Conservation (phyloP, 2,329 filamentous ascomycete genomes). For the Colletotrichum lentis region DNA sequence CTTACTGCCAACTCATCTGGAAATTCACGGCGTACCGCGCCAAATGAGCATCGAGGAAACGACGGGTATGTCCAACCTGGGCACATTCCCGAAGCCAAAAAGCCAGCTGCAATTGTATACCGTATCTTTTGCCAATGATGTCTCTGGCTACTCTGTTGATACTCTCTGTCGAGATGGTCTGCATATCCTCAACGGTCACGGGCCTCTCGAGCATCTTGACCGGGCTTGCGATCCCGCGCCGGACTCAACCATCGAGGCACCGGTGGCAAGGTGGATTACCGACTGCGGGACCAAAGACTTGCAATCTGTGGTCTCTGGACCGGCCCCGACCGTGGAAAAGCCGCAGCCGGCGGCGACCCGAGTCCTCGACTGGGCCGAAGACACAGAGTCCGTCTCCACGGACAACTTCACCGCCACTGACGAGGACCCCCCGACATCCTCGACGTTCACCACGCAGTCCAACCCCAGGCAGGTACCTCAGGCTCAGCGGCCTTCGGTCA, state of each 20-base stretch:
- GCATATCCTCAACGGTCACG: not conserved
- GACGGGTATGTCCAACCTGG: conserved; percentile 51
- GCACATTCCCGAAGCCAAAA: conserved; percentile 41
- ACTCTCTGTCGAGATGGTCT: not conserved
- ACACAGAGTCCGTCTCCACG: conserved; percentile 31
- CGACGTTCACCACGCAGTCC: conserved; percentile 7
- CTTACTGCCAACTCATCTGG: conserved; percentile 58
- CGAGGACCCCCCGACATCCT: conserved; percentile 19
- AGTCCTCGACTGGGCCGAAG: conserved; percentile 34
- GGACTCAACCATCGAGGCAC: not conserved
- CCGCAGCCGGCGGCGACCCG: not conserved
- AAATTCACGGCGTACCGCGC: conserved; percentile 55
- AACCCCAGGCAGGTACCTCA: not conserved
- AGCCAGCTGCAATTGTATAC: conserved; percentile 29
- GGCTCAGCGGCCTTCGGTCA: not conserved
- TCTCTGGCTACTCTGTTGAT: not conserved
- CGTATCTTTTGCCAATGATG: not conserved
- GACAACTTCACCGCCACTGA: conserved; percentile 26
- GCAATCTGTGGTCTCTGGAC: not conserved
- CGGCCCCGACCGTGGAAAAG: not conserved
- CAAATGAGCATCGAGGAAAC: conserved; percentile 51
- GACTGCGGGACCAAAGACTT: not conserved
- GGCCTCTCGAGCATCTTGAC: not conserved
- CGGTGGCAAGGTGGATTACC: not conserved
- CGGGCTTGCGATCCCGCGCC: not conserved